Percentiles rank a stretch among this genome's conserved stretches.
Evolutionary conservation across 768 basidiomycete genomes (phyloP).

Genomic region (Harrya chromipes): DNA sequence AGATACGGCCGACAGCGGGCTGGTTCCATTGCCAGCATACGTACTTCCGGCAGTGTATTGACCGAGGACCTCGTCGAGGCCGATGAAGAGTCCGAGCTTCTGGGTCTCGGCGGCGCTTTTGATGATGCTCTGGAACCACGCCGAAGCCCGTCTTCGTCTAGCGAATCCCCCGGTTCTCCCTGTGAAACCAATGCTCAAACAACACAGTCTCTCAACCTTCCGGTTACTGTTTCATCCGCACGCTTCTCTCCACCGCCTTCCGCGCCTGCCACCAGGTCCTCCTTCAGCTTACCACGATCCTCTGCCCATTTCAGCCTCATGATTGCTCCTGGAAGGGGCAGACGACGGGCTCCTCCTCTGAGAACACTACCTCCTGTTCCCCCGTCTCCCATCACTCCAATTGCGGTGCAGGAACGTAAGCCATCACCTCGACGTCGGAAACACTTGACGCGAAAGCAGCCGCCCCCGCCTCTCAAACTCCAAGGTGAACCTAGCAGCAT

Average conservation of each 20-base stretch:
- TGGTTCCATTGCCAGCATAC: conserved; percentile 70
- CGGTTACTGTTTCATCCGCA: conserved; percentile 4
- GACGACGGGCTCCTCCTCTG: conserved; percentile 60
- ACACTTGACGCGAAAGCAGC: conserved; percentile 52
- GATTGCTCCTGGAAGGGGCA: conserved; percentile 46
- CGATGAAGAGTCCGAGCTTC: conserved; percentile 71
- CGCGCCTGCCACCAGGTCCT: conserved; percentile 56
- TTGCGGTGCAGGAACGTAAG: conserved; percentile 38
- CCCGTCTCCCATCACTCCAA: conserved; percentile 60
- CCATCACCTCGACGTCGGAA: conserved; percentile 39
- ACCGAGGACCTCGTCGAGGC: conserved; percentile 83
- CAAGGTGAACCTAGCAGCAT: conserved; percentile 28
- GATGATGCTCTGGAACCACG: conserved; percentile 36
- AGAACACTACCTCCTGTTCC: conserved; percentile 67
- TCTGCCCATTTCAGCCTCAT: conserved; percentile 54
- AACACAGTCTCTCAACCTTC: conserved; percentile 22
- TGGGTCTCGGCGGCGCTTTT: conserved; percentile 68
- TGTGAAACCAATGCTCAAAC: conserved; percentile 29
- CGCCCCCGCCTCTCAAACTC: conserved; percentile 56
- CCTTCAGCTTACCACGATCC: conserved; percentile 43
- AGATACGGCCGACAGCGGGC: conserved; percentile 71
- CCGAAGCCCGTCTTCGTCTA: conserved; percentile 34
- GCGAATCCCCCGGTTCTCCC: conserved; percentile 34
- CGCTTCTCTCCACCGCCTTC: conserved; percentile 40
- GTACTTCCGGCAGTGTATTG: conserved; percentile 62